Evolutionary conservation across 1,284 basidiomycete species (phyloP), one percentile per base, ranked within the genome.

Genomic region (Spongiforma sp.): DNA sequence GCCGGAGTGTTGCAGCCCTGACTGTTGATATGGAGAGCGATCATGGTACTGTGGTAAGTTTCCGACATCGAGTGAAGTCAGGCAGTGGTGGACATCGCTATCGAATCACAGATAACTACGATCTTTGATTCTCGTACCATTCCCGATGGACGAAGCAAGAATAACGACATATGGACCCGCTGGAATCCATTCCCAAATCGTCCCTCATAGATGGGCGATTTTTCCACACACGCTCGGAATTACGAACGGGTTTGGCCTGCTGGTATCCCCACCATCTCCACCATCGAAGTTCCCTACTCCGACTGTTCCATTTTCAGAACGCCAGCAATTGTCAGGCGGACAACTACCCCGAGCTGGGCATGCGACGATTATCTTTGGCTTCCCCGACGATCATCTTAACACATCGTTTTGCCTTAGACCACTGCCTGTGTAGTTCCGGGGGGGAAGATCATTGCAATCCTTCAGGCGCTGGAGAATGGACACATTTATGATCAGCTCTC

Each of bases 401-500:
- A 93, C 93, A 5, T 83, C 88, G 0, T 86, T 96, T 65, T 88
- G 86, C 69, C 80, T 90, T n/a, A n/a, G n/a, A n/a, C n/a, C 19
- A 87, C 89, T 1, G 75, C n/a, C n/a, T 95, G 33, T 96, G 96
- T 59, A 96, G 91, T 21, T 90, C 93, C 2, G 96, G 96, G 10
- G 96, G 96, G 26, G 4, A 85, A 91, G 24, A 98, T 99, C 0
- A 82, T 93, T 78, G 89, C 97, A 71, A 76, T 93, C 36, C 89
- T 90, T 63, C 77, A 84, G 36, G 94, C 96, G 0, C 88, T 99
- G 41, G 97, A 99, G 77, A 85, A 80, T 67, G 90, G 93, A 1
- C 84, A 96, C n/a, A 75, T 98, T n/a, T 96, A 99, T 74, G 89
- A 98, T 74, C 97, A 99, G 75, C 81, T 98, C 33, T 90, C 83